A percentile compares a stretch with the other conserved stretches of the same genome.
These are phyloP conservation scores for Pythium brachiatum DNA, from an alignment of 352 stramenopile species.

Conservation along the genomic window DNA sequence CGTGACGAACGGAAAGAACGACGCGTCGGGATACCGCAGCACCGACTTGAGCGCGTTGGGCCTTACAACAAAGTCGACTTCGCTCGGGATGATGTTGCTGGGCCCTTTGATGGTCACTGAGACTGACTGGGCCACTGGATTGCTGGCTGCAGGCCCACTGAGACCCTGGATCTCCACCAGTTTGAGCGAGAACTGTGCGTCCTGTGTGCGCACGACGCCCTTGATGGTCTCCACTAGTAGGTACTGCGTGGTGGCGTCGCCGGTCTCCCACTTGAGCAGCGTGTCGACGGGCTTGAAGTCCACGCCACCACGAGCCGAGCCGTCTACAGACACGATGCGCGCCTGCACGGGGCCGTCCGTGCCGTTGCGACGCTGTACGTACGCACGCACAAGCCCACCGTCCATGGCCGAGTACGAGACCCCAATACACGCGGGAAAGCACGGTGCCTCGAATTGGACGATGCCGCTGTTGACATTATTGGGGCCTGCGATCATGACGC, in stretches of 20 bases:
- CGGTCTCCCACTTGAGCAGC: conserved; percentile 46
- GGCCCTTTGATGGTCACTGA: conserved; percentile 46
- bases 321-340: conserved; percentile 40
- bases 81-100: conserved; percentile 34
- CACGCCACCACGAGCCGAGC: conserved; percentile 37
- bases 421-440: conserved; percentile 57
- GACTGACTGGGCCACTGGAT: conserved; percentile 30
- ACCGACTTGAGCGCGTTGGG: conserved; percentile 31
- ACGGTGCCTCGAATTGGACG: conserved; percentile 65
- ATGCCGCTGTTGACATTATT: conserved; percentile 53
- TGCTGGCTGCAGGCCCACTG: conserved; percentile 13
- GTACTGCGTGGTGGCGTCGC: conserved; percentile 44
- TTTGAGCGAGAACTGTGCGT: conserved; percentile 36
- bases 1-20: conserved; percentile 48
- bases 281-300: conserved; percentile 48
- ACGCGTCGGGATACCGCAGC: conserved; percentile 38
- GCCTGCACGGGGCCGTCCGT: conserved; percentile 47
- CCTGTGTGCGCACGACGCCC: conserved; percentile 31
- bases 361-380: conserved; percentile 56
- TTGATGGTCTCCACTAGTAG: conserved; percentile 43
- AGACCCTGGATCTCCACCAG: conserved; percentile 31
- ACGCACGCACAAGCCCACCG: conserved; percentile 43
- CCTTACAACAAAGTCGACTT: conserved; percentile 51
- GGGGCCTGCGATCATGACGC: conserved; percentile 53
- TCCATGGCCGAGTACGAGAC: conserved; percentile 42